Conservation (phyloP, 495 filamentous ascomycete species). For the Pseudevernia furfuracea region DNA sequence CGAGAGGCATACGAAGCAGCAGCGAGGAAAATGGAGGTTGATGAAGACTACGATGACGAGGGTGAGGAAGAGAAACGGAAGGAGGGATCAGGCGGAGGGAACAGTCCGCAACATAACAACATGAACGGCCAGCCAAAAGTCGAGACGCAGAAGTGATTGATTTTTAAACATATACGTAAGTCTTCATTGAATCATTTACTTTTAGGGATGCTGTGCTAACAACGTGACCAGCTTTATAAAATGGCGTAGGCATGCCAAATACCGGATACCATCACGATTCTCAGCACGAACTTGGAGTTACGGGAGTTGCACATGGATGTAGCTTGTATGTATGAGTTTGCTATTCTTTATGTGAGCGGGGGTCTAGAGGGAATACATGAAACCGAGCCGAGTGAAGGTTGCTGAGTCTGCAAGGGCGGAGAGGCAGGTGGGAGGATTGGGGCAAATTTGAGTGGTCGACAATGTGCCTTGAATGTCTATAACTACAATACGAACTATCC, state of each 20-base stretch:
- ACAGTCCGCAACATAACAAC: constrained; percentile 32
- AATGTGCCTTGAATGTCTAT: not conserved
- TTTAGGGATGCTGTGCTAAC: not conserved
- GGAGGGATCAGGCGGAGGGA: constrained; percentile 38
- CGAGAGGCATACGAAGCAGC: constrained; percentile 67
- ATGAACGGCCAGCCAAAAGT: constrained; percentile 29
- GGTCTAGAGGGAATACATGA: not conserved
- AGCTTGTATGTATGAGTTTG: not conserved
- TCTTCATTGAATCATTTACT: not conserved
- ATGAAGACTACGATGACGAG: constrained; percentile 92
- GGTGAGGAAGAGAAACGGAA: constrained; percentile 75
- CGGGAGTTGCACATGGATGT: not conserved
- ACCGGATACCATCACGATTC: not conserved
- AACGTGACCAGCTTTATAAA: not conserved
- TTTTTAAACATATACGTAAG: constrained; percentile 8
- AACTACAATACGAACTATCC: not conserved
- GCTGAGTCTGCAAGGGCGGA: no score
- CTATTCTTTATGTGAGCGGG: not conserved
- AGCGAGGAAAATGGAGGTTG: constrained; percentile 90
- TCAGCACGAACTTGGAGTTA: not conserved
- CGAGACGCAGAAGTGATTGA: constrained; percentile 21
- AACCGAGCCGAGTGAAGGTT: not conserved
- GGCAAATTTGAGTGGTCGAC: not conserved
- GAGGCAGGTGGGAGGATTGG: not conserved
- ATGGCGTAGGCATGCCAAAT: not conserved